Evolutionary conservation across 352 stramenopile species (phyloP), one percentile per base, ranked within the genome.

Genomic region (Globisporangium polare): DNA sequence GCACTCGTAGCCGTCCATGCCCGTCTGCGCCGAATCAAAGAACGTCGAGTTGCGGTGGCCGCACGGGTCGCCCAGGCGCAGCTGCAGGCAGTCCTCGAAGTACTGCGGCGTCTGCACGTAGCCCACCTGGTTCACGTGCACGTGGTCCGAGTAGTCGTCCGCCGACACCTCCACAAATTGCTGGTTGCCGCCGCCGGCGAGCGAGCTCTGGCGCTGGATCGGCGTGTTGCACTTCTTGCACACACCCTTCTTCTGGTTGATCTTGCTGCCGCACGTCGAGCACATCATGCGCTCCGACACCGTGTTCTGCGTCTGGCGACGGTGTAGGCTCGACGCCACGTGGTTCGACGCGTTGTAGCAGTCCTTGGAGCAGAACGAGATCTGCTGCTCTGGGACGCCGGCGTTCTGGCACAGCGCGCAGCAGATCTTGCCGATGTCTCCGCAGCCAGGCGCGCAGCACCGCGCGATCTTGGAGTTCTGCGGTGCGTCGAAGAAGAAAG

Each of bases 291-390:
- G 77, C 45, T 91, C 76, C 5, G 71, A 71, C 54, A 86, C 72
- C 12, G 77, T 89, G 65, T 86, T 86, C 45, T 87, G 79, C 29
- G 77, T 85, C 67, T 91, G 81, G 6, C 81, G 81, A 45, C 81
- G 79, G 58, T 91, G 81, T 3, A 91, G 59, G 52, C 71, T 80
- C 46, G 79, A 88, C 55, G 86, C 75, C 24, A 75, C 68, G 71
- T 91, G 81, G 18, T 73, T 75, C 26, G 79, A 84, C 3, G 79
- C 75, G 37, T 87, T 87, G 69, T 87, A 91, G 67, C 81, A 91
- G 58, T 90, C 81, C 67, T 90, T 90, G 13, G 81, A 90, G 75
- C 81, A 90, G 65, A 82, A 90, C 51, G 79, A 88, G 49, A 90
- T 86, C 53, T 86, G 72, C 9, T 60, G 29, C 52, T 90, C 81